Evolutionary conservation across 2,329 filamentous ascomycete genomes (phyloP).

Genomic region (Paraphoma chrysanthemicola): DNA sequence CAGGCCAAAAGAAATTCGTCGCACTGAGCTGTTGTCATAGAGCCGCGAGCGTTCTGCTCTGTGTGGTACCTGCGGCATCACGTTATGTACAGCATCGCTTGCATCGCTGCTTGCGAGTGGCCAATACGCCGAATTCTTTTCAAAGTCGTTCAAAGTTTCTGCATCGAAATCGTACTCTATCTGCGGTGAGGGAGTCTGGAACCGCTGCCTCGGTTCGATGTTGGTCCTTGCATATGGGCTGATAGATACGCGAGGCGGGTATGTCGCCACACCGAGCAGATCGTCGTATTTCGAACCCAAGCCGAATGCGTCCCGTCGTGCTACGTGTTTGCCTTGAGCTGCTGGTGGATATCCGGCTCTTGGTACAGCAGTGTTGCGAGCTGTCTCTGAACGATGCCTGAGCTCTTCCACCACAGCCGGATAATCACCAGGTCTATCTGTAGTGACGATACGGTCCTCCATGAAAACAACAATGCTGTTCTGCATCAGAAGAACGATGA

Average conservation of each 20-base stretch:
- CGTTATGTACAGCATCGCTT: not conserved
- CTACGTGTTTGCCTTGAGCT: not conserved
- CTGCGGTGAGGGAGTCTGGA: not conserved
- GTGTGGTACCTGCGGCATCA: not conserved
- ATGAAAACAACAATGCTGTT: constrained; percentile 1
- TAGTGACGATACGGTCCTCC: not conserved
- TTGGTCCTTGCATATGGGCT: not conserved
- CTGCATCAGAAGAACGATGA: not conserved
- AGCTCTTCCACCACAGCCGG: not conserved
- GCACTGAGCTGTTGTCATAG: not conserved
- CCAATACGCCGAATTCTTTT: constrained; percentile 1
- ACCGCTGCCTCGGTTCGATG: too few species aligned
- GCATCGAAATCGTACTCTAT: not conserved
- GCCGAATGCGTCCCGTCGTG: not conserved
- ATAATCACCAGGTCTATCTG: not conserved
- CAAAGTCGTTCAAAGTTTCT: not conserved
- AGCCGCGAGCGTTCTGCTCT: not conserved
- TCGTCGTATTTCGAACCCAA: not conserved
- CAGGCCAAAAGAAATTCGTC: not conserved
- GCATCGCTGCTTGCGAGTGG: not conserved
- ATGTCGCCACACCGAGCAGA: not conserved
- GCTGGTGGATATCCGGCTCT: not conserved
- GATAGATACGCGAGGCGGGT: not conserved
- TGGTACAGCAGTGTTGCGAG: not conserved
- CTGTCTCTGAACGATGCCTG: not conserved